These are phyloP conservation scores for Phascolomyces articulosus DNA, from an alignment of 371 early-diverging fungal genomes.

Conservation along the genomic window DNA sequence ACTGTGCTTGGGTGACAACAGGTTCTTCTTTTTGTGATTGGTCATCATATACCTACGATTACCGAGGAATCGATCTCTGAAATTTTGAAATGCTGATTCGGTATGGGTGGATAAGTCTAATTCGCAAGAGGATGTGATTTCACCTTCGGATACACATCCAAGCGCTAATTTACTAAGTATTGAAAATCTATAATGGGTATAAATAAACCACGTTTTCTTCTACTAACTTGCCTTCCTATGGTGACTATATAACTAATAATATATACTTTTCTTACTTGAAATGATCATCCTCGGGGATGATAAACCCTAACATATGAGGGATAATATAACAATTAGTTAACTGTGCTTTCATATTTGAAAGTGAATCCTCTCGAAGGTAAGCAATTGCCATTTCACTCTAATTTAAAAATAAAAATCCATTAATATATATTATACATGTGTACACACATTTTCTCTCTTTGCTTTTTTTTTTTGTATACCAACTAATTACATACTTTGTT, in stretches of 20 bases:
- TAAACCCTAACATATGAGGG: conserved; percentile 18
- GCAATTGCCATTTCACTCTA: conserved; percentile 17
- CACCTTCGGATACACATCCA: conserved; percentile 12
- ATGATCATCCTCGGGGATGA: background rate
- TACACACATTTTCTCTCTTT: background rate
- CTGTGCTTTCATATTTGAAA: background rate
- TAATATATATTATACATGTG: background rate
- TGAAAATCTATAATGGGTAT: conserved; percentile 4
- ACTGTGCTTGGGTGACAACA: too few relatives aligned
- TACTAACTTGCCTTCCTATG: background rate
- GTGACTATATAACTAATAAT: background rate
- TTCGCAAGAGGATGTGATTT: background rate
- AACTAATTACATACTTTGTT: conserved; percentile 17
- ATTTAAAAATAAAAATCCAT: background rate
- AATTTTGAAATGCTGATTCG: conserved; percentile 6
- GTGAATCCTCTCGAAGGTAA: conserved; percentile 2
- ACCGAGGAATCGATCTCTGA: conserved; percentile 15
- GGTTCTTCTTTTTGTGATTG: background rate
- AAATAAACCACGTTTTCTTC: background rate
- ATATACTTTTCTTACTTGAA: background rate
- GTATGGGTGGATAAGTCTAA: conserved; percentile 4
- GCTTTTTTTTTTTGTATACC: background rate
- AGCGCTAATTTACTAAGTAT: conserved; percentile 18
- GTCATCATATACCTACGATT: conserved; percentile 11
- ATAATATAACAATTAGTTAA: conserved; percentile 14